Evolutionary conservation across 495 filamentous ascomycete genomes (phyloP).

Genomic region (Haplographium delicatum): DNA sequence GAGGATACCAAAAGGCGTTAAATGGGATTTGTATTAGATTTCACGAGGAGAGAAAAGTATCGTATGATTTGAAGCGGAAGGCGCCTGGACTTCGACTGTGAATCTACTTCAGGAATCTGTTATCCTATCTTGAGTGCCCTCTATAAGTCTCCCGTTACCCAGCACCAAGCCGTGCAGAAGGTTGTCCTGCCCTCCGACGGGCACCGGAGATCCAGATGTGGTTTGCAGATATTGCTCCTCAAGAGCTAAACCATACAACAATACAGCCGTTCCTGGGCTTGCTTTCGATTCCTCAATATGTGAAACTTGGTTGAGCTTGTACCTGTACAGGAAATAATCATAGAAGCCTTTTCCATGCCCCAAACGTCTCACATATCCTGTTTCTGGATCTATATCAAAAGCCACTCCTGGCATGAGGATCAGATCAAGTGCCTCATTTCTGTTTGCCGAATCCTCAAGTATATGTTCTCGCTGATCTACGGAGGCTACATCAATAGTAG

Average conservation of each 20-base stretch:
- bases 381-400: conserved; percentile 60
- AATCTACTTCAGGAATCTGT: no score
- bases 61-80: background rate
- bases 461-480: conserved; percentile 60
- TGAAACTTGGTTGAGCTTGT: conserved; percentile 42
- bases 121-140: conserved; percentile 7
- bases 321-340: conserved; percentile 82
- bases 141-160: conserved; percentile 28
- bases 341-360: conserved; percentile 98
- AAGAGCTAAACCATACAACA: conserved; percentile 79
- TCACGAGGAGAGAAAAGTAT: conserved; percentile 10
- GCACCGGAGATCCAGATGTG: conserved; percentile 50
- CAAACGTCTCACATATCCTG: conserved; percentile 57
- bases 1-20: conserved; percentile 19
- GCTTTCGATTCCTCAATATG: conserved; percentile 33
- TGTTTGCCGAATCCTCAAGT: conserved; percentile 45
- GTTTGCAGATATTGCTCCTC: conserved; percentile 74
- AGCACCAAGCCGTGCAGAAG: conserved; percentile 24
- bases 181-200: conserved; percentile 40
- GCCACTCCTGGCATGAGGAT: conserved; percentile 93
- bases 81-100: conserved; percentile 1
- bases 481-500: conserved; percentile 60
- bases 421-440: conserved; percentile 63
- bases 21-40: conserved; percentile 8
- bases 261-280: conserved; percentile 43